Evolutionary conservation across 2,329 filamentous ascomycete species (phyloP), one percentile per base, ranked within the genome.

Genomic region (Lithohypha guttulata): DNA sequence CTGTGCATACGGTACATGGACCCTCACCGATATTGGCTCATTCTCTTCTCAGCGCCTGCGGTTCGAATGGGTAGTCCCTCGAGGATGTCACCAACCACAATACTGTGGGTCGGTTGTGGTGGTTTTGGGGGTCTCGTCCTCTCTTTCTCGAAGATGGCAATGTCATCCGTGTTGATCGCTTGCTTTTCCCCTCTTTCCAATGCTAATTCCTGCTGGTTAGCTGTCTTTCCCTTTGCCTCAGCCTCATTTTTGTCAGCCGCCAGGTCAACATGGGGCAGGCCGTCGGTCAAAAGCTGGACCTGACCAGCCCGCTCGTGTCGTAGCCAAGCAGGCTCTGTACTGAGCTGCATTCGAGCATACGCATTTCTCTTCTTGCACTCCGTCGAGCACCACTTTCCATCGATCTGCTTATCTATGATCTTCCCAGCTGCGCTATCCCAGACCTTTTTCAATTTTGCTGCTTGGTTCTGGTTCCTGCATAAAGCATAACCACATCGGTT

Each of bases 301-400:
- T 85, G 73, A 29, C 66, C 57, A 27, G 70, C 66, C 1, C 70
- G 70, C 3, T 73, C 76, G 4, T 72, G 73, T 37, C 87, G 71
- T 59, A 91, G 77, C 85, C 87, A 94, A 0, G 83, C 84, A 0
- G 86, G 84, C 46, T 81, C 79, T 55, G 91, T 82, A 48, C 74
- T 80, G 26, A 96, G 72, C 66, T 98, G 91, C 17, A 93, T 82
- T 54, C 86, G 84, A 51, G 96, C 70, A 59, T 86, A 94, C 49
- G 93, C 68, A 2, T 84, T 86, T 34, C 84, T 72, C 48, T 76
- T 74, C 2, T 83, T 83, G 62, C 91, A 98, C 26, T 69, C 70
- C 39, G 79, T 70, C 0, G 79, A 84, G 60, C 91, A 98, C 84
- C 86, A 98, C 60, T 79, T 81, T 62, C 91, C 84, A 11, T 87